These are phyloP conservation scores for Magnaporthales sp. DNA, from an alignment of 2,329 filamentous ascomycete genomes.

Conservation along the genomic window DNA sequence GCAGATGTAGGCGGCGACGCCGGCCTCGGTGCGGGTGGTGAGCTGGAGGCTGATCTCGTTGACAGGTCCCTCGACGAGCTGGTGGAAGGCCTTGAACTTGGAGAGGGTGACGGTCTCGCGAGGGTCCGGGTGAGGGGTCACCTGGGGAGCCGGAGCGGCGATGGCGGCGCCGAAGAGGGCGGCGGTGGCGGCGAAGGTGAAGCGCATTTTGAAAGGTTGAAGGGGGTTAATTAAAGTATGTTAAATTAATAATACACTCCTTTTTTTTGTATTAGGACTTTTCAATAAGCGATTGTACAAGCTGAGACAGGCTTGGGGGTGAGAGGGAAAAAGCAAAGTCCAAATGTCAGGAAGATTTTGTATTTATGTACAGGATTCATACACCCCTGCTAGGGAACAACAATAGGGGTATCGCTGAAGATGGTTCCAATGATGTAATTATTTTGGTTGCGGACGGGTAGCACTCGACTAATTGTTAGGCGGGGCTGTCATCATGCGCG, in stretches of 20 bases:
- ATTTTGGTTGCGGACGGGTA: not conserved
- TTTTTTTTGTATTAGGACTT: not conserved
- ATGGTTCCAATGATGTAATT: not conserved
- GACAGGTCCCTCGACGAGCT: not conserved
- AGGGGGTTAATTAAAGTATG: not conserved
- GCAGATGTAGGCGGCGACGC: not conserved
- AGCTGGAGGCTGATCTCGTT: not conserved
- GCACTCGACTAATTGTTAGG: not conserved
- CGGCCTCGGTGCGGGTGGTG: too few relatives aligned
- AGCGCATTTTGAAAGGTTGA: not conserved
- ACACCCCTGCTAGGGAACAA: not conserved
- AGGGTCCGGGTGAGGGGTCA: too few relatives aligned
- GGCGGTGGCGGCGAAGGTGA: not conserved
- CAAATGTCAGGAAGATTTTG: not conserved
- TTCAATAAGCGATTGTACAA: not conserved
- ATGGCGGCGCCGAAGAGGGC: conserved; percentile 9
- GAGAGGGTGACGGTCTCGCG: not conserved
- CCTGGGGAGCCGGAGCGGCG: not conserved
- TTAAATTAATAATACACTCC: not conserved
- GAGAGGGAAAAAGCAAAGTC: not conserved
- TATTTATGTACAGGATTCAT: not conserved
- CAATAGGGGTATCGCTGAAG: not conserved
- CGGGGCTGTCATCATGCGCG: not conserved
- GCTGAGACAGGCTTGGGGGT: not conserved
- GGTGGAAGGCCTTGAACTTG: not conserved